Percentiles rank a stretch among this genome's conserved stretches.
Conservation (phyloP, 1,284 basidiomycete genomes). For the Polyporus tsugae region DNA sequence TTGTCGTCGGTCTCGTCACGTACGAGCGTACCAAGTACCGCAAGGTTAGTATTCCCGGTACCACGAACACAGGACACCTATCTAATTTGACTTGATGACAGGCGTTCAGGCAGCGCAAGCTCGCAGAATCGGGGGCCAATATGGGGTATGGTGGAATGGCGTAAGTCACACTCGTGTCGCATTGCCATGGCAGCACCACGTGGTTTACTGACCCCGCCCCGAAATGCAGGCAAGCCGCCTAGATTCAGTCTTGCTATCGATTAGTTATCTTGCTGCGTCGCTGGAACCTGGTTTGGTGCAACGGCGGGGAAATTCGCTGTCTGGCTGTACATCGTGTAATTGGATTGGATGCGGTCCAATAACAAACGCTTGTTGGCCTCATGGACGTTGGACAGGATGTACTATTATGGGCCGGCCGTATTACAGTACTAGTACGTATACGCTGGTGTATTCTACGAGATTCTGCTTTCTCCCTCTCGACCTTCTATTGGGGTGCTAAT, state of each 20-base stretch:
- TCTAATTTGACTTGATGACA: constrained; percentile 39
- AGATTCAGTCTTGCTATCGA: constrained; percentile 27
- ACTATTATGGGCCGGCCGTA: constrained; percentile 25
- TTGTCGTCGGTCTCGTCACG: constrained; percentile 82
- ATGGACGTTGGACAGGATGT: constrained; percentile 21
- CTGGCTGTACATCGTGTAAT: constrained; percentile 31
- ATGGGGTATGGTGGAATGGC: constrained; percentile 73
- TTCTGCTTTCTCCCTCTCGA: background rate
- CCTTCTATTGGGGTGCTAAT: background rate
- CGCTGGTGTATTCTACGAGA: constrained; percentile 23
- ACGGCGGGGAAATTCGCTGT: constrained; percentile 24
- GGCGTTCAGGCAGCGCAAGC: constrained; percentile 79
- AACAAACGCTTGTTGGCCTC: constrained; percentile 28
- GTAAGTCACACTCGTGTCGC: constrained; percentile 42
- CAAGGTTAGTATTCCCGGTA: constrained; percentile 56
- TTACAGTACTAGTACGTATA: background rate
- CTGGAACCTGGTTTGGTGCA: constrained; percentile 19
- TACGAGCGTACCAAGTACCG: constrained; percentile 85
- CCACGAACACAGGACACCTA: background rate
- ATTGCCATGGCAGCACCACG: background rate
- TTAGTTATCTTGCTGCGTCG: constrained; percentile 24
- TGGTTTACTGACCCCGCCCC: background rate
- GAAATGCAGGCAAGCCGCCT: constrained; percentile 35
- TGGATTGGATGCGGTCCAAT: constrained; percentile 32
- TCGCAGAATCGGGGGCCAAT: constrained; percentile 67